These are phyloP conservation scores for Penicillium simplicissimum DNA, from an alignment of 495 filamentous ascomycete genomes.

Conservation along the genomic window DNA sequence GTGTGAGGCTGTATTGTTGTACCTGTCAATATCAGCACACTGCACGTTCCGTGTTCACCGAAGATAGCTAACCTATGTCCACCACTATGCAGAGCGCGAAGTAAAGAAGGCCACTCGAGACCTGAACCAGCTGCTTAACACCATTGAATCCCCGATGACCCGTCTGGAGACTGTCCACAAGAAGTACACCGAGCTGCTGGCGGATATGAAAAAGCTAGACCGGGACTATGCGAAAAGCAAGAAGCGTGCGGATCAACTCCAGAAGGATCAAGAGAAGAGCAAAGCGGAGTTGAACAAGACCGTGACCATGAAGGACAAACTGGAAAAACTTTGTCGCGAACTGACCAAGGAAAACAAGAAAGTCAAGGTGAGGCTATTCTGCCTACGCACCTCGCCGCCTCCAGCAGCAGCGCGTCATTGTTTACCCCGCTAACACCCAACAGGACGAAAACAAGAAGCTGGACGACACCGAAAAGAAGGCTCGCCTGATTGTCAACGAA, in stretches of 20 bases:
- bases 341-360: slow-evolving; percentile 95
- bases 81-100: slow-evolving; percentile 60
- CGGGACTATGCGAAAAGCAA: slow-evolving; percentile 93
- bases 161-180: slow-evolving; percentile 86
- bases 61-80: slow-evolving; percentile 21
- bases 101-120: slow-evolving; percentile 95
- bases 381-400: background rate
- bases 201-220: slow-evolving; percentile 92
- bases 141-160: slow-evolving; percentile 70
- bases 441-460: slow-evolving; percentile 91
- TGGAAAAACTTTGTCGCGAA: slow-evolving; percentile 92
- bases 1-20: background rate
- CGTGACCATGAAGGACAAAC: slow-evolving; percentile 82
- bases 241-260: slow-evolving; percentile 89
- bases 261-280: slow-evolving; percentile 93
- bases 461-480: slow-evolving; percentile 77
- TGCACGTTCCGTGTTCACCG: background rate
- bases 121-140: slow-evolving; percentile 74
- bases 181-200: slow-evolving; percentile 85
- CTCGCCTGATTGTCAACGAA: slow-evolving; percentile 80
- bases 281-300: slow-evolving; percentile 86
- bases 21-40: slow-evolving; percentile 5
- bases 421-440: background rate
- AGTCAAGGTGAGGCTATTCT: slow-evolving; percentile 67
- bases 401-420: background rate